Base-by-base conservation (phyloP, 352 stramenopile genomes). In the Phytophthora pistaciae region DNA sequence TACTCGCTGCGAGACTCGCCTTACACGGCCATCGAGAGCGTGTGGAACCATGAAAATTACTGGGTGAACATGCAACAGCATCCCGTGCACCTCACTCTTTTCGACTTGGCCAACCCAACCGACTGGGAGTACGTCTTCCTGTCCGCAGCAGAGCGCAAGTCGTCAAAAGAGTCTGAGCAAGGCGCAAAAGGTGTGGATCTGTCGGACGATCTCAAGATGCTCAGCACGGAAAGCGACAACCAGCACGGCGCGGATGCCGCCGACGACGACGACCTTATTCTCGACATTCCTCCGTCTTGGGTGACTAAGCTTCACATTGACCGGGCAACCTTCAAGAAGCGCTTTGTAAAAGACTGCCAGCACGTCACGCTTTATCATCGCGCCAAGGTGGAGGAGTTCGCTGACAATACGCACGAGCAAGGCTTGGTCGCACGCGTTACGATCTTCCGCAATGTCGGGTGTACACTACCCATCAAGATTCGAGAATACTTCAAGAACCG, bases 1-100 rank as follows among this genome's bases (percentile, higher is more conserved):
- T 99, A 98, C 72, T 75, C 85, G 9, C 44, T 97, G 3, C 60
- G 76, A 20, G 82, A 93, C 18, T 78, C 75, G 3, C 96, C 97
- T 6, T 99, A 99, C 79, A 63, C 80, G 4, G 67, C 63, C 36
- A 87, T 99, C 7, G 94, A 98, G 70, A 88, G 73, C 20, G 82
- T 98, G 2, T 99, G 95, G 83, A 99, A 98, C 70, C 77, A 98
- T 64, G 89, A 96, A 60, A 99, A 99, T 74, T 98, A 96, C 68
- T 99, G 94, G 93, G 90, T 99, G 20, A 98, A 99, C 79, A 98
- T 98, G 89, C 93, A 97, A 65, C 75, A 80, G 36, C 88, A 92
- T 21, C 75, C 78, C 0, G 79, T 94, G 36, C 60, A 75, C 16
- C 83, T 88, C n/a, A 94, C 78, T 16, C 72, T 90, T 4, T 93